Conservation (phyloP, 352 stramenopile species). For the Pythium grandisporangium region DNA sequence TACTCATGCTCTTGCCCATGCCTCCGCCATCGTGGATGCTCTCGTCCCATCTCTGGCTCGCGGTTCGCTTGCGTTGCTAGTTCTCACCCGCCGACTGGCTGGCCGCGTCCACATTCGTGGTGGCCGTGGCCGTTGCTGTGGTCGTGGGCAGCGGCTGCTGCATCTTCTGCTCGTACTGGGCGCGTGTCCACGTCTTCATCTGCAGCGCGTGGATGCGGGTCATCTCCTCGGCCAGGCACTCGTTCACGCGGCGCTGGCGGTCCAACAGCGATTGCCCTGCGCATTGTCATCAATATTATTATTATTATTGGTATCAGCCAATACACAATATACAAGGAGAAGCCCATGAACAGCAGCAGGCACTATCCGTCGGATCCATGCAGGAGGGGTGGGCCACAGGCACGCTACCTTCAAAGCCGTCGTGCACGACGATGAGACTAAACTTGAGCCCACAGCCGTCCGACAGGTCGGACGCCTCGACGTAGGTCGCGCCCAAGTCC, state of each 20-base stretch:
- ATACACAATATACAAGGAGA: not conserved
- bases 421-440: constrained; percentile 74
- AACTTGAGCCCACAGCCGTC: constrained; percentile 81
- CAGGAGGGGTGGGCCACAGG: too few relatives aligned
- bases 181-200: constrained; percentile 78
- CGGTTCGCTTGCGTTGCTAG: constrained; percentile 10
- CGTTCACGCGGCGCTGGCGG: constrained; percentile 68
- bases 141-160: constrained; percentile 31
- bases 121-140: constrained; percentile 4
- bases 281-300: too few relatives aligned
- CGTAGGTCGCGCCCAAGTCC: constrained; percentile 51
- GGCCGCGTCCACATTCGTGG: too few relatives aligned
- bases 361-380: too few relatives aligned
- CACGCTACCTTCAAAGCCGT: constrained; percentile 73
- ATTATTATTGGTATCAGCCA: not conserved
- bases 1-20: too few relatives aligned
- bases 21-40: too few relatives aligned
- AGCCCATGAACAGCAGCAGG: too few relatives aligned
- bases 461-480: constrained; percentile 72
- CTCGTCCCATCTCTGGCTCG: not conserved
- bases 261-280: constrained; percentile 66
- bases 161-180: constrained; percentile 79
- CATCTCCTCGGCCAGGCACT: constrained; percentile 78
- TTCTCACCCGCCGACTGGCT: constrained; percentile 44
- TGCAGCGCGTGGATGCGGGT: constrained; percentile 75